Base-by-base conservation (phyloP, 2,329 filamentous ascomycete genomes). In the Cladosporium sp. region DNA sequence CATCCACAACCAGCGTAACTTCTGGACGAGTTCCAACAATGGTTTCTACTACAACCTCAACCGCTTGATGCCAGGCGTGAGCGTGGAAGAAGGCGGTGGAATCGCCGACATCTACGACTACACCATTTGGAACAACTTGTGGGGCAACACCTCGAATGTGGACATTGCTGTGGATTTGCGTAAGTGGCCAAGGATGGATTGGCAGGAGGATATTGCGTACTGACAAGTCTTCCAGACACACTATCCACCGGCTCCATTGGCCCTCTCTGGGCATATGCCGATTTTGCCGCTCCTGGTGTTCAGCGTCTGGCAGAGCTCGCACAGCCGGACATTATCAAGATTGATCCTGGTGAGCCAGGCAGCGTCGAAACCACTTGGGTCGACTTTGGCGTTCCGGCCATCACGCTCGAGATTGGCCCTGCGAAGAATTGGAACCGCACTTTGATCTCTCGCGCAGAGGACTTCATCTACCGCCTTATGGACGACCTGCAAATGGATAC, bases 31-130 rank as follows among this genome's bases (percentile, higher is more conserved):
- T 45, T 59, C 57, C 39, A 53, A 52, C 27, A 61, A 74, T 72
- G 72, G 71, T 56, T 71, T 85, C 60, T 67, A 87, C 61, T 85
- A 85, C 3, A 69, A 71, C 48, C 60, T 70, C 2, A 71, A 71
- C 70, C 82, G 82, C 65, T 70, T 88, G 62, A 80, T 89, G 61
- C 84, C 84, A 61, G 83, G 80, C 64, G 74, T 53, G 7, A 60
- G 52, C 24, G 43, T 59, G 22, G 52, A 43, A n/a, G 53, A 56
- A 5, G 58, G 58, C 9, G 57, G 58, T 18, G 53, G 47, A 7
- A 38, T 60, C 13, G 39, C 52, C 2, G 34, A 55, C n/a, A 29
- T 38, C 2, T 57, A 60, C 44, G 58, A 57, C 27, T 65, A 64
- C 52, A 67, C 65, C 39, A 68, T 70, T 52, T 70, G 68, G 67